Percentiles rank a stretch among this genome's conserved stretches.
Evolutionary conservation across 2,329 filamentous ascomycete genomes (phyloP).

Genomic region (Phaeomoniella chlamydospora): DNA sequence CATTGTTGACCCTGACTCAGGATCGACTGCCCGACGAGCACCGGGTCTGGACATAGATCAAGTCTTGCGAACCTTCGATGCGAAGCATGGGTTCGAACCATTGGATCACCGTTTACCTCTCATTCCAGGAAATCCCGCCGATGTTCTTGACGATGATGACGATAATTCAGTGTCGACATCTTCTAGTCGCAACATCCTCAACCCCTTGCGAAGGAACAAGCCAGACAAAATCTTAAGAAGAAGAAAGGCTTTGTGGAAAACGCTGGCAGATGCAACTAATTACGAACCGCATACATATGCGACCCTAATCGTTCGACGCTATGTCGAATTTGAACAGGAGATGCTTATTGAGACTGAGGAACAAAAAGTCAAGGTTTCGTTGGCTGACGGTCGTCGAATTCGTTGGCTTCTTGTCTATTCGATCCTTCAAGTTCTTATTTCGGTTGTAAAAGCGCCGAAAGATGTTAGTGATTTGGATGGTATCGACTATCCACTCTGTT

Average conservation of each 20-base stretch:
- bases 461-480: constrained; percentile 45
- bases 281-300: neutral
- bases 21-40: constrained; percentile 11
- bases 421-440: constrained; percentile 56
- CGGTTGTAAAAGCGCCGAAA: constrained; percentile 44
- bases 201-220: neutral
- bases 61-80: constrained; percentile 52
- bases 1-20: constrained; percentile 49
- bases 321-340: constrained; percentile 55
- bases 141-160: neutral
- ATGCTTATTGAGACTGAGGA: constrained; percentile 41
- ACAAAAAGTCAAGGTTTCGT: constrained; percentile 36
- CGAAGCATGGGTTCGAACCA: constrained; percentile 41
- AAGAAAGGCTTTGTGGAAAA: neutral
- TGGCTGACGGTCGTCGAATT: constrained; percentile 58
- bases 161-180: neutral
- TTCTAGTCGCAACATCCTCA: neutral
- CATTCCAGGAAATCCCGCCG: constrained; percentile 35
- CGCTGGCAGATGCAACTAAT: neutral
- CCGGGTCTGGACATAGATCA: constrained; percentile 56
- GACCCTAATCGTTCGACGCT: constrained; percentile 48
- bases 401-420: constrained; percentile 67
- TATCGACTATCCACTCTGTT: constrained; percentile 45
- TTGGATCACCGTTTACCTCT: constrained; percentile 54
- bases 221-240: neutral